Conservation (phyloP, 202 grass and related monocot species). For the Setaria italica region DNA sequence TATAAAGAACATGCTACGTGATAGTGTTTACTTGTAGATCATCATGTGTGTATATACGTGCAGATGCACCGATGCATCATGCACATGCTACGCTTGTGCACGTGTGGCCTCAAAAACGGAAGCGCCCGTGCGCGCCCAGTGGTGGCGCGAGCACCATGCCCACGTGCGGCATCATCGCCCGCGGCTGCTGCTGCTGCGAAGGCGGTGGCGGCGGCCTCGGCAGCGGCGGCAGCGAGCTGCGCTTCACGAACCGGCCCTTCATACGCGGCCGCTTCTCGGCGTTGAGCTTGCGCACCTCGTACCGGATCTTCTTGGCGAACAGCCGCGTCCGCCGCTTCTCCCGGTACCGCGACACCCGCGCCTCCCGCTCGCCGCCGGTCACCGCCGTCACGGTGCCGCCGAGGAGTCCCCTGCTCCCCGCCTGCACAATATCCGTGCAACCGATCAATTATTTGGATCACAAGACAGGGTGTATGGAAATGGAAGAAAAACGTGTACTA, state of each 20-base stretch:
- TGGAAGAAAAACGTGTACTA: not conserved
- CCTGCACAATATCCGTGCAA: constrained; percentile 37
- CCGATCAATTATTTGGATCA: constrained; percentile 1
- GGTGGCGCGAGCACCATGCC: constrained; percentile 44
- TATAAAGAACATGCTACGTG: constrained; percentile 38
- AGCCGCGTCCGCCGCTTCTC: constrained; percentile 91
- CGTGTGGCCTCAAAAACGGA: constrained; percentile 44
- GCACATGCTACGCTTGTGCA: not conserved
- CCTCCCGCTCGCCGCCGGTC: constrained; percentile 73
- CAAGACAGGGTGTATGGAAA: not conserved
- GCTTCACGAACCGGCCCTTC: constrained; percentile 96
- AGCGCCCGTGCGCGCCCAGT: constrained; percentile 40
- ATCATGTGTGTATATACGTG: not conserved
- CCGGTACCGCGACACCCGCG: constrained; percentile 86
- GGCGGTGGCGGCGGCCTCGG: constrained; percentile 18
- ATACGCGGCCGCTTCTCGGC: constrained; percentile 98
- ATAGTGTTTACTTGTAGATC: constrained; percentile 15
- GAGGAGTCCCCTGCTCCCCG: constrained; percentile 33
- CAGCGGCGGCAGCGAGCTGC: constrained; percentile 47
- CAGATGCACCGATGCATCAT: constrained; percentile 34
- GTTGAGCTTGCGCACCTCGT: constrained; percentile 98
- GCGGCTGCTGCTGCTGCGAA: not conserved
- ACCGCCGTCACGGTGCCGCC: constrained; percentile 44
- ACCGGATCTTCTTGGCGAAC: constrained; percentile 96
- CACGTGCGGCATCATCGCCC: constrained; percentile 19